A percentile compares a stretch with the other conserved stretches of the same genome.
Conservation (phyloP, 2,329 filamentous ascomycete species). For the Penicillium psychrosexuale region DNA sequence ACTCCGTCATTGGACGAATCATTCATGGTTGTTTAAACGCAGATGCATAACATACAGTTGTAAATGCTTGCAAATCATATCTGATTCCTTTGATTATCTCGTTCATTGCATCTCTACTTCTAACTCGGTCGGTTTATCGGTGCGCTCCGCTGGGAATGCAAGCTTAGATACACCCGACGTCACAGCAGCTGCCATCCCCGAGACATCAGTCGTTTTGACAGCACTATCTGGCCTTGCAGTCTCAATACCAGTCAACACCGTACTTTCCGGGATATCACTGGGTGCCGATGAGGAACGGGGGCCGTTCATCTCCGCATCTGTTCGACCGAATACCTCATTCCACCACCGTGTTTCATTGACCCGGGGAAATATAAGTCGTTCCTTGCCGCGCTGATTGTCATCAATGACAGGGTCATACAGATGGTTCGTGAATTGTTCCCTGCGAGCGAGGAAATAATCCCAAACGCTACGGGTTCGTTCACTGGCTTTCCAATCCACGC, state of each 20-base stretch:
- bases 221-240: conserved; percentile 48
- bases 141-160: conserved; percentile 36
- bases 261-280: conserved; percentile 31
- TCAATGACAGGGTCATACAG: conserved; percentile 73
- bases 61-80: conserved; percentile 2
- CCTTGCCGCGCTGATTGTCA: conserved; percentile 73
- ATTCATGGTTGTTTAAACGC: neutral
- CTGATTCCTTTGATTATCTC: neutral
- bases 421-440: conserved; percentile 76
- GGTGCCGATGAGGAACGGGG: conserved; percentile 52
- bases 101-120: conserved; percentile 52
- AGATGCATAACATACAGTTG: conserved; percentile 3
- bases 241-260: conserved; percentile 60
- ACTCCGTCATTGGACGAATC: neutral
- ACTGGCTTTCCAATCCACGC: conserved; percentile 64
- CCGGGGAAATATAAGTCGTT: conserved; percentile 78
- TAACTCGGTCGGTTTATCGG: conserved; percentile 34
- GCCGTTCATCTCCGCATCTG: conserved; percentile 90
- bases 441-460: conserved; percentile 87
- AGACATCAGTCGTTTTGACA: conserved; percentile 29
- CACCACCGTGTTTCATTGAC: conserved; percentile 86
- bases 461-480: conserved; percentile 83
- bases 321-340: conserved; percentile 80
- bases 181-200: conserved; percentile 42
- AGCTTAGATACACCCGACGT: conserved; percentile 48